Percentiles rank a stretch among this genome's conserved stretches.
These are phyloP conservation scores for Pelargonium fulgidum DNA, from an alignment of 441 rosid species.

Conservation along the genomic window DNA sequence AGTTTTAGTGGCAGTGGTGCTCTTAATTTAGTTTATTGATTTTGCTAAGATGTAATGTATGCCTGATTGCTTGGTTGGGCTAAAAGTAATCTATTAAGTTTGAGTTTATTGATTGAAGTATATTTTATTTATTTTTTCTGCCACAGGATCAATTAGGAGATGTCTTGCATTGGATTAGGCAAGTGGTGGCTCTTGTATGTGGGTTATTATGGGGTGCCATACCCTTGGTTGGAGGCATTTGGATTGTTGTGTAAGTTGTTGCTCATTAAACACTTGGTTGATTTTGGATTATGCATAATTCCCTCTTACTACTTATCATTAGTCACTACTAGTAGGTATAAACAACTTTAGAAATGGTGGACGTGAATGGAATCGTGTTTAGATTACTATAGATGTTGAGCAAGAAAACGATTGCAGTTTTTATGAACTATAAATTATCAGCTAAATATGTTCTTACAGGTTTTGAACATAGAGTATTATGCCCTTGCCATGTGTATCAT, in stretches of 20 bases:
- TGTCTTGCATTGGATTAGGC: slow-evolving; percentile 94
- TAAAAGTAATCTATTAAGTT: background rate
- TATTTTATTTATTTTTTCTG: background rate
- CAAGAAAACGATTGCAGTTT: background rate
- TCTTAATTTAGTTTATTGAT: background rate
- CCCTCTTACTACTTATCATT: too few species aligned
- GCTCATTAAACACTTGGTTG: background rate
- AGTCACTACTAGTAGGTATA: background rate
- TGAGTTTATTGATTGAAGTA: background rate
- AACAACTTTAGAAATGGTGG: background rate
- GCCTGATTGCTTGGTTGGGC: background rate
- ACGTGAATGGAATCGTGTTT: background rate
- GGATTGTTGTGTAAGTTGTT: slow-evolving; percentile 67
- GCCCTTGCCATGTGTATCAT: too few species aligned
- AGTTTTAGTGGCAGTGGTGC: too few species aligned
- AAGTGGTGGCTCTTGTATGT: slow-evolving; percentile 64
- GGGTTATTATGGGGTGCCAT: slow-evolving; percentile 87
- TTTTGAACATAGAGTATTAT: too few species aligned
- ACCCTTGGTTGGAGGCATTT: slow-evolving; percentile 79
- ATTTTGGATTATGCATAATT: background rate
- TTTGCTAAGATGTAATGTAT: background rate
- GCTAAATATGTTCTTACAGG: too few species aligned
- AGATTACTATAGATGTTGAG: background rate
- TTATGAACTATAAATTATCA: too few species aligned
- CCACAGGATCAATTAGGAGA: slow-evolving; percentile 94